phyloP scores from a whole-genome alignment of 441 rosid genomes.

The Pelargonium fulgidum region DNA sequence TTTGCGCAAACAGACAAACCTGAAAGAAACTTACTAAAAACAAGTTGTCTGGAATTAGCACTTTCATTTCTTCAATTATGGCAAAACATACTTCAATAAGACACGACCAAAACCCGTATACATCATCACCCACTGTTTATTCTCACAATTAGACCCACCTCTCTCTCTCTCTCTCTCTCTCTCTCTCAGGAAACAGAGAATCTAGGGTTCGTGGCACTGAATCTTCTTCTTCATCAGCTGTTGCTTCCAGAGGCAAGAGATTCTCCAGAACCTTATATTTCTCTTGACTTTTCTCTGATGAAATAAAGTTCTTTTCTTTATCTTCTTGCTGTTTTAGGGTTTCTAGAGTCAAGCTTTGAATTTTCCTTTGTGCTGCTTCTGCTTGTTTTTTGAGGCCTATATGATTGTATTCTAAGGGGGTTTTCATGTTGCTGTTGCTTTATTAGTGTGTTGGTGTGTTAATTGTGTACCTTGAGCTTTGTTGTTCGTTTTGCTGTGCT shows the following conservation, averaged over 20 bases:
- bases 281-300: neutral
- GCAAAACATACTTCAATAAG: neutral
- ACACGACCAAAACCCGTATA: neutral
- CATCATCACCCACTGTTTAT: neutral
- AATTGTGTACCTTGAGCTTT: neutral
- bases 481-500: neutral
- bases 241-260: slow-evolving; percentile 21
- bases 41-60: slow-evolving; percentile 1
- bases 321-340: slow-evolving; percentile 7
- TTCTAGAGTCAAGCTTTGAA: slow-evolving; percentile 13
- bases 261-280: slow-evolving; percentile 3
- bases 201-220: slow-evolving; percentile 36
- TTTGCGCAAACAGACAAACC: neutral
- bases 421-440: neutral
- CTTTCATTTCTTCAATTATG: neutral
- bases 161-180: neutral
- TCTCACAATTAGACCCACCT: neutral
- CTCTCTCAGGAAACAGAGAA: slow-evolving; percentile 13
- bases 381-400: neutral
- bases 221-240: slow-evolving; percentile 22
- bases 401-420: neutral
- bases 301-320: neutral
- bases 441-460: too few relatives aligned
- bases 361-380: neutral
- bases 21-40: neutral